Base-by-base conservation (phyloP, 768 basidiomycete genomes). In the Coprinopsis strossmayeri region DNA sequence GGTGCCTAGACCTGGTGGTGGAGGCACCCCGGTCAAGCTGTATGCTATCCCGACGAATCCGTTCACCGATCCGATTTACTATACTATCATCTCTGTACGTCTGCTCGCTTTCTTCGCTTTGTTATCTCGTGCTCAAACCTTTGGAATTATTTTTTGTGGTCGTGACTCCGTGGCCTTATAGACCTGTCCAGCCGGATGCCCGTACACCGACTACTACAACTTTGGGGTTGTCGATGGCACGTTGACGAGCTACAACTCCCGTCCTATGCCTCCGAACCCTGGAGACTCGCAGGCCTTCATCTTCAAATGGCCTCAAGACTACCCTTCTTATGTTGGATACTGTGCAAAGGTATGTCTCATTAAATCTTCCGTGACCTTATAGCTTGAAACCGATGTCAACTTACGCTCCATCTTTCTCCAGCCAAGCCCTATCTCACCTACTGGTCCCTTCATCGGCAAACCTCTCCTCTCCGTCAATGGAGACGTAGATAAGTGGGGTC, bases 401-500 rank as follows among this genome's bases (percentile, higher is more conserved):
- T 11, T n/a, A 3, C 18, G 32, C 5, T n/a, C n/a, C 2, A 46
- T 46, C 18, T 34, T n/a, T 24, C 9, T 27, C 9, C 28, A 59
- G 55, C 58, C 58, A 2, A 59, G 51, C 46, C 52, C 55, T 12
- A 47, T 55, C 32, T 55, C 55, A 7, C 54, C 55, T 12, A 37
- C 38, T 25, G 54, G 54, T 1, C 55, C 55, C 20, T 57, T 55
- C 52, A 56, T 58, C 39, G 57, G 57, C 0, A 51, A 46, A 30
- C 57, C 57, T 13, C 34, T 56, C 24, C 52, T 59, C 34, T 54
- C 58, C 1, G 53, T 52, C 2, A 52, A 50, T 17, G 53, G 54
- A 23, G 35, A 54, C 20, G 49, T 53, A 9, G 53, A 56, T 34
- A 42, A 55, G 27, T 63, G 62, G 62, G 52, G 32, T 30, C 58